Base-by-base conservation (phyloP, 352 stramenopile genomes). In the Pythium phragmitis region DNA sequence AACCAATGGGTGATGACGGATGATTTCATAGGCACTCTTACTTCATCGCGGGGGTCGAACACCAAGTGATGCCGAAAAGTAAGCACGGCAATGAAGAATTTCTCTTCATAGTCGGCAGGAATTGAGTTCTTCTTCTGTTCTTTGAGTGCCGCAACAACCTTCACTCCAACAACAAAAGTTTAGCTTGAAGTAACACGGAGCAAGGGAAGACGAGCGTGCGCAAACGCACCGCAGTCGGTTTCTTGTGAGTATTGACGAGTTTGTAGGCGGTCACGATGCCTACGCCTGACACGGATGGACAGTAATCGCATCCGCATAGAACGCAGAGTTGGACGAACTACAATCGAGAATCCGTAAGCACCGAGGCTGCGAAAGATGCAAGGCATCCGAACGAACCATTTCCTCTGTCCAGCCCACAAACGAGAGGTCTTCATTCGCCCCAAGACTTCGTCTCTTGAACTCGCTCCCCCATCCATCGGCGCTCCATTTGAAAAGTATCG, bases 401-500 rank as follows among this genome's bases (percentile, higher is more conserved):
- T 92, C 81, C 68, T 96, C 88, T 1, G 70, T 91, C 87, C 87
- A 96, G 14, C 81, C 86, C 21, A 89, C 72, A 48, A 96, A 96
- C 9, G 82, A 90, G 5, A 94, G 59, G 34, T 87, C 77, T 73
- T 94, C 87, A 33, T 91, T 94, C 0, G 86, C 85, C 2, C 85
- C 85, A 12, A 97, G 70, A 58, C 77, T 92, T 34, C 81, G 71
- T 49, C 87, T 63, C 54, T 92, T 91, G 23, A 99, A 80, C 62
- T 98, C 89, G 36, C 89, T 82, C 1, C 86, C 94, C 76, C 82
- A 88, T 23, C 88, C 93, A 45, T 95, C 77, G 2, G 77, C 79
- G 52, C 91, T 90, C 56, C 98, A 79, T 73, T 99, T 99, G 72
- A 98, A 98, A 2, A 99, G 54, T 28, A 88, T 73, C 46, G 78